Evolutionary conservation across 345 rosid genomes (phyloP).

Genomic region (Geranium brycei): DNA sequence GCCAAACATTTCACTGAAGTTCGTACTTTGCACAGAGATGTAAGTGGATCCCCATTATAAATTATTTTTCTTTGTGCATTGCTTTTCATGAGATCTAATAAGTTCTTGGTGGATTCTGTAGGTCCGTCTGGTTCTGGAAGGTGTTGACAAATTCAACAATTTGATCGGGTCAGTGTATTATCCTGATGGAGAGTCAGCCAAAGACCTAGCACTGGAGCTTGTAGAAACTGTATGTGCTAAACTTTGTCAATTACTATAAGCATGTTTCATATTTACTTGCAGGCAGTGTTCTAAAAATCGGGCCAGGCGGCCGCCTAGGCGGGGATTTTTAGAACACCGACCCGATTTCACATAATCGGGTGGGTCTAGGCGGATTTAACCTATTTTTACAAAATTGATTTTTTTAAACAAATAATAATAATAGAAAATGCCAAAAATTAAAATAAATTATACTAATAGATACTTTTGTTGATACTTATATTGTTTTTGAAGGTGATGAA

Average conservation of each 20-base stretch:
- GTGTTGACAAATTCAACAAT: slow-evolving; percentile 85
- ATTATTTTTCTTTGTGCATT: slow-evolving; percentile 2
- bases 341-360: no score
- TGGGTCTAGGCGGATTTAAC: no score
- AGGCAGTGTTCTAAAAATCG: no score
- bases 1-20: slow-evolving; percentile 87
- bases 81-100: slow-evolving; percentile 11
- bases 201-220: slow-evolving; percentile 86
- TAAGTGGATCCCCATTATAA: slow-evolving; percentile 21
- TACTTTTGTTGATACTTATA: no score
- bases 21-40: slow-evolving; percentile 79
- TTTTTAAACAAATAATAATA: no score
- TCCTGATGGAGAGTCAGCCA: slow-evolving; percentile 69
- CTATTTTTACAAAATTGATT: no score
- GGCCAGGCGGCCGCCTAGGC: no score
- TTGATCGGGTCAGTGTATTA: slow-evolving; percentile 89
- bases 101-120: slow-evolving; percentile 18
- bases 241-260: not conserved
- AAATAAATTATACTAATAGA: no score
- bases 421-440: no score
- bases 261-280: not conserved
- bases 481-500: no score
- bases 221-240: slow-evolving; percentile 57
- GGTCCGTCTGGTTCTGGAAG: slow-evolving; percentile 98
- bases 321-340: no score